A percentile compares a stretch with the other conserved stretches of the same genome.
phyloP scores from a whole-genome alignment of 805 yeast genomes.

The Yarrowia sp. region DNA sequence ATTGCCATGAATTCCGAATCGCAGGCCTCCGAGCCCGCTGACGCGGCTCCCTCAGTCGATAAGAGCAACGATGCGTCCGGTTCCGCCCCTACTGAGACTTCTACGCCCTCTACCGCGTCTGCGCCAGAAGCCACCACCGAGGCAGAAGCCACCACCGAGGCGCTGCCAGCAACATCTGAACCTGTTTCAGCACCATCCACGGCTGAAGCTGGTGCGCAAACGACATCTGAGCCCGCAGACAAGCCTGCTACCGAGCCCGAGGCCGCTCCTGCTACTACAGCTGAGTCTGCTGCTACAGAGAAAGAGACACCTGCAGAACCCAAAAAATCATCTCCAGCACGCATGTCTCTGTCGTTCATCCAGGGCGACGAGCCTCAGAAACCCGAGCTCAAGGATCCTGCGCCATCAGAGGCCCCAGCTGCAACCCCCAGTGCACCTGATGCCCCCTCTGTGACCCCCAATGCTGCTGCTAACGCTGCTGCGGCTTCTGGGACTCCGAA shows the following conservation, averaged over 20 bases:
- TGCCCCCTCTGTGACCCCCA: background rate
- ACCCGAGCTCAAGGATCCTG: background rate
- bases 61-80: background rate
- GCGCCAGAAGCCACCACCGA: background rate
- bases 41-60: background rate
- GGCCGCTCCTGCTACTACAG: background rate
- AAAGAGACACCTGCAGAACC: background rate
- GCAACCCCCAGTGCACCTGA: background rate
- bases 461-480: background rate
- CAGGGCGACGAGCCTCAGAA: background rate
- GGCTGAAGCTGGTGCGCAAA: too few species aligned
- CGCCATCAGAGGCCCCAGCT: background rate
- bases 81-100: background rate
- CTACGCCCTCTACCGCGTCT: background rate
- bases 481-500: background rate
- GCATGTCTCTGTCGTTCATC: conserved; percentile 27
- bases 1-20: conserved; percentile 3
- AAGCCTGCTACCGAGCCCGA: background rate
- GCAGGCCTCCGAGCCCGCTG: background rate
- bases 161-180: background rate
- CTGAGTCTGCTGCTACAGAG: background rate
- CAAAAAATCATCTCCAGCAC: conserved; percentile 22
- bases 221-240: background rate
- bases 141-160: background rate
- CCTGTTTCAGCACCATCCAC: background rate